Evolutionary conservation across 192 early-diverging fungal species (phyloP).

Genomic region (Kickxella alabastrina): DNA sequence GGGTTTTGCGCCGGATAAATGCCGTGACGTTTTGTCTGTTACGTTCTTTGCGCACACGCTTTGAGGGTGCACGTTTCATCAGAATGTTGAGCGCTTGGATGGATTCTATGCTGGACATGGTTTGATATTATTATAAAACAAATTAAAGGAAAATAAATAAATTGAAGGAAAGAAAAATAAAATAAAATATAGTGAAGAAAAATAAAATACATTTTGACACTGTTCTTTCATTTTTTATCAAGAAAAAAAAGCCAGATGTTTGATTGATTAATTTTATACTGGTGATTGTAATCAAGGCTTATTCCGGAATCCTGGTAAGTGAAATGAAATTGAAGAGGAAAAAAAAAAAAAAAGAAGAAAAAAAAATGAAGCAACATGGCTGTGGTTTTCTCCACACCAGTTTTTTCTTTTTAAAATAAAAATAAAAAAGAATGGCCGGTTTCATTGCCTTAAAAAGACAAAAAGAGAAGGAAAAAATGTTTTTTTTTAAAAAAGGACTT

Average conservation of each 20-base stretch:
- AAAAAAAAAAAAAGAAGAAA: too few species aligned
- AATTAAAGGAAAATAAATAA: conserved; percentile 6
- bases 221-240: too few species aligned
- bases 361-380: too few species aligned
- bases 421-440: not conserved
- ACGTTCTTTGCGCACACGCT: conserved; percentile 21
- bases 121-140: conserved; percentile 2
- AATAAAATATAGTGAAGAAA: not conserved
- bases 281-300: too few species aligned
- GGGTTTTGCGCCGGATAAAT: conserved; percentile 14
- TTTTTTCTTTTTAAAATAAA: too few species aligned
- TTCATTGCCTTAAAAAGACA: not conserved
- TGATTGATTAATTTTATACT: too few species aligned
- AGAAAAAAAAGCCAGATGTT: too few species aligned
- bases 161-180: not conserved
- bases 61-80: conserved; percentile 29
- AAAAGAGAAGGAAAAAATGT: not conserved
- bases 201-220: not conserved
- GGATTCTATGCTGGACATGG: conserved; percentile 26
- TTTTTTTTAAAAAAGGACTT: too few species aligned
- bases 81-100: conserved; percentile 24
- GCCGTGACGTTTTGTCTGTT: conserved; percentile 9
- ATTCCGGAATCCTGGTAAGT: too few species aligned
- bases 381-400: too few species aligned
- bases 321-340: too few species aligned